Evolutionary conservation across 371 early-diverging fungal genomes (phyloP), one percentile per base, ranked within the genome.

Genomic region (Mortierella sp.): DNA sequence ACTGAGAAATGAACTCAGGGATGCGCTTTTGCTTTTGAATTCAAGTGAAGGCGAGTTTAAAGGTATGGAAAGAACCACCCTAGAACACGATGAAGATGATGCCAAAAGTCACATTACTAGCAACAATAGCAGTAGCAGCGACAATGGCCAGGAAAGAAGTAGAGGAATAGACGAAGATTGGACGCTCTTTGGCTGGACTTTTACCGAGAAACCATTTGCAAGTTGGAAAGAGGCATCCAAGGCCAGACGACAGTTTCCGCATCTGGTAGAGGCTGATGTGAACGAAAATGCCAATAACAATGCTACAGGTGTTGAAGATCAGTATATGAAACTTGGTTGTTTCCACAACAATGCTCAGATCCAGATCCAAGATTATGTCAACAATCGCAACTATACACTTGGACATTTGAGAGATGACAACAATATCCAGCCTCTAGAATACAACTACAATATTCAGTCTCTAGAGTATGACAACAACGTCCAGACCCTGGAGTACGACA

Each of bases 121-220:
- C 31, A 40, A 40, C 15, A 22, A 31, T 13, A 34, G 22, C 22
- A 12, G 31, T 13, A 22, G 1, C 3, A 23, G 40, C 12, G 7
- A 40, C 10, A n/a, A 59, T 4, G n/a, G 47, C 9, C 1, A 17
- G 23, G 2, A 15, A 58, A 6, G 29, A 40, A 47, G 59, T 32
- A 6, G 22, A 43, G 35, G 29, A 28, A 9, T 40, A 5, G 69
- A 61, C 61, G 54, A n/a, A 0, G 26, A 56, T 12, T 68, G 69
- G 69, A 29, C 26, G 4, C 22, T 61, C 17, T 68, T 68, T 34
- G 56, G 43, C 26, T 68, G 69, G 69, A 55, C 28, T 23, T n/a
- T 12, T 9, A n/a, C 22, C 2, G 60, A 68, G 28, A 53, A 32
- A 17, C 69, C 69, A 2, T 61, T 61, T 31, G 61, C 31, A 3